A percentile compares a stretch with the other conserved stretches of the same genome.
Conservation (phyloP, 768 basidiomycete genomes). For the Auriscalpium orientale region DNA sequence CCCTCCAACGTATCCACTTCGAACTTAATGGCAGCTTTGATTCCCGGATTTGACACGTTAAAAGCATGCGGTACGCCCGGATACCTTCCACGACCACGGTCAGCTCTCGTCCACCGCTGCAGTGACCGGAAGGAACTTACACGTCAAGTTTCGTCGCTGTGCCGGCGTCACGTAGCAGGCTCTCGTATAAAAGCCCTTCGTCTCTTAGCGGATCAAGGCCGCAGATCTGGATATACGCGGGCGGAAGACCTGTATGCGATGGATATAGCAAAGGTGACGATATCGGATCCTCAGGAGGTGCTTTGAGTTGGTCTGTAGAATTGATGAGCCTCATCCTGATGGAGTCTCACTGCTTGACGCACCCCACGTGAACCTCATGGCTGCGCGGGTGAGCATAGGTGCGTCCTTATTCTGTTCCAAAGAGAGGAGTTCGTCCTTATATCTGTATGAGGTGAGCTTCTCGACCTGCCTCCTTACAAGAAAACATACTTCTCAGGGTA, state of each 20-base stretch:
- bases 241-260: slow-evolving; percentile 8
- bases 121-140: neutral
- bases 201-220: slow-evolving; percentile 18
- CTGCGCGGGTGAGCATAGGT: neutral
- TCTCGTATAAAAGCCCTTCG: slow-evolving; percentile 13
- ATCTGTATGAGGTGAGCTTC: neutral
- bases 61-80: slow-evolving; percentile 6
- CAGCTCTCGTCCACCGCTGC: neutral
- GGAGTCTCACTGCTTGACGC: too few relatives aligned
- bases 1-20: neutral
- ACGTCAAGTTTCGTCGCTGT: slow-evolving; percentile 3
- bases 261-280: slow-evolving; percentile 5
- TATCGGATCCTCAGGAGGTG: slow-evolving; percentile 1
- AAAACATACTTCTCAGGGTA: slow-evolving; percentile 18
- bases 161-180: slow-evolving; percentile 10
- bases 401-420: neutral
- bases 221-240: slow-evolving; percentile 9
- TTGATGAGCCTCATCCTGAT: too few relatives aligned
- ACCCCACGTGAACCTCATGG: too few relatives aligned
- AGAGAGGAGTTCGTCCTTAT: neutral
- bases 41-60: neutral
- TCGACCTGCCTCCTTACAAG: neutral
- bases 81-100: neutral
- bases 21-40: neutral
- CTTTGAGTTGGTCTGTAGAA: neutral